These are phyloP conservation scores for Gonapodya sp. DNA, from an alignment of 192 early-diverging fungal genomes.

Conservation along the genomic window DNA sequence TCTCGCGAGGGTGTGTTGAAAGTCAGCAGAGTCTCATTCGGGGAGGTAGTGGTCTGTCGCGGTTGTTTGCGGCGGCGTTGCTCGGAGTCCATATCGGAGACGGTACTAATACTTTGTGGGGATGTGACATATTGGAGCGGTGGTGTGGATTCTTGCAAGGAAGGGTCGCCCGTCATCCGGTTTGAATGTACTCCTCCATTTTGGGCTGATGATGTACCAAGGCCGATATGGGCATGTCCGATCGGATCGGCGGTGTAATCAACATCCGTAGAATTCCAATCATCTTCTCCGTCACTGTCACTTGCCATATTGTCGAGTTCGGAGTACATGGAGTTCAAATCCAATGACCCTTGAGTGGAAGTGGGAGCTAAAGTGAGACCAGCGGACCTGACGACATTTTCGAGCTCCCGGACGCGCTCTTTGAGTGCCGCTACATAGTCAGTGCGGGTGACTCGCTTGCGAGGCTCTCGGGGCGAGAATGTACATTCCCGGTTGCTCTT, in stretches of 20 bases:
- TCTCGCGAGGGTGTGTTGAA: background rate
- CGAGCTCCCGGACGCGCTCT: background rate
- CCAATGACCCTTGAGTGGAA: background rate
- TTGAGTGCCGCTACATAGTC: background rate
- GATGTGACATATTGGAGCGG: background rate
- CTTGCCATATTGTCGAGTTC: background rate
- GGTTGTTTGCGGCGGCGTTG: background rate
- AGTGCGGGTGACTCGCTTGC: background rate
- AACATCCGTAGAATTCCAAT: background rate
- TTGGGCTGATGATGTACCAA: background rate
- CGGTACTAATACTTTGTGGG: background rate
- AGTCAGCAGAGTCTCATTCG: background rate
- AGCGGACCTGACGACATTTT: background rate
- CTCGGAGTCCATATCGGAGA: background rate
- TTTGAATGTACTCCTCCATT: background rate
- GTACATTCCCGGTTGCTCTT: conserved; percentile 3
- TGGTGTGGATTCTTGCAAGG: background rate
- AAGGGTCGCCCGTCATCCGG: background rate
- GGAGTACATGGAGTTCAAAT: background rate
- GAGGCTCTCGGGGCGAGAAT: background rate
- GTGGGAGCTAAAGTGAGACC: background rate
- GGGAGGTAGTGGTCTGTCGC: background rate
- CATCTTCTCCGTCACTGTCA: background rate
- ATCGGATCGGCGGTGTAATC: background rate
- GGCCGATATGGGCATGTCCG: too few species aligned